Evolutionary conservation across 805 yeast genomes (phyloP).

Genomic region (Saturnispora besseyi): DNA sequence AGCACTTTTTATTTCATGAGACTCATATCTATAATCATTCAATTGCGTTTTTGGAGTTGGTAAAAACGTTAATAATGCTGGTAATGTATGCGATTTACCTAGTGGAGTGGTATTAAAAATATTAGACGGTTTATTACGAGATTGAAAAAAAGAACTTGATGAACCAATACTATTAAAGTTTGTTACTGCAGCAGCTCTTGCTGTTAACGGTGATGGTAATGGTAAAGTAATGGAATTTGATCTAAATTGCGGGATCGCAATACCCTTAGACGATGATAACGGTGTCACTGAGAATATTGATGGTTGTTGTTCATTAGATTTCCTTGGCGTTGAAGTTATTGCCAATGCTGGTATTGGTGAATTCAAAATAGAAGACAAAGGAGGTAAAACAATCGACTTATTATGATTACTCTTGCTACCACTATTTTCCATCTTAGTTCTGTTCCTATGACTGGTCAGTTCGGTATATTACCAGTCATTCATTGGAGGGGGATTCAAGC

Average conservation of each 20-base stretch:
- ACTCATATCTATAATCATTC: neutral
- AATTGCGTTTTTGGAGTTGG: constrained; percentile 15
- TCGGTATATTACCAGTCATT: neutral
- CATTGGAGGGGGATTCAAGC: neutral
- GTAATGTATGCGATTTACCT: neutral
- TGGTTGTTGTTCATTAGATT: neutral
- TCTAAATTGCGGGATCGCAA: neutral
- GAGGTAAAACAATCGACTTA: constrained; percentile 6
- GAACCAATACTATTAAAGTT: neutral
- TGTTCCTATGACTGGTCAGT: neutral
- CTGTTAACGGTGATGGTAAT: constrained; percentile 2
- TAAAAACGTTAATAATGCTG: neutral
- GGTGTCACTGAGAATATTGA: neutral
- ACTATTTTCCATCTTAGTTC: neutral
- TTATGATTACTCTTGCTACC: neutral
- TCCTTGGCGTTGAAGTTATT: constrained; percentile 5
- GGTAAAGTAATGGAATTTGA: constrained; percentile 2
- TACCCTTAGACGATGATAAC: neutral
- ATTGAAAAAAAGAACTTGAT: neutral
- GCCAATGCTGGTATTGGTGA: constrained; percentile 5
- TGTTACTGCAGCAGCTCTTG: neutral
- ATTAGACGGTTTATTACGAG: neutral
- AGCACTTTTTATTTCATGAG: neutral
- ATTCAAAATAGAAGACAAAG: constrained; percentile 7
- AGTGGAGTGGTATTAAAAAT: neutral